Conservation (phyloP, 73 alveolate genomes). For the Loxodes magnus region DNA sequence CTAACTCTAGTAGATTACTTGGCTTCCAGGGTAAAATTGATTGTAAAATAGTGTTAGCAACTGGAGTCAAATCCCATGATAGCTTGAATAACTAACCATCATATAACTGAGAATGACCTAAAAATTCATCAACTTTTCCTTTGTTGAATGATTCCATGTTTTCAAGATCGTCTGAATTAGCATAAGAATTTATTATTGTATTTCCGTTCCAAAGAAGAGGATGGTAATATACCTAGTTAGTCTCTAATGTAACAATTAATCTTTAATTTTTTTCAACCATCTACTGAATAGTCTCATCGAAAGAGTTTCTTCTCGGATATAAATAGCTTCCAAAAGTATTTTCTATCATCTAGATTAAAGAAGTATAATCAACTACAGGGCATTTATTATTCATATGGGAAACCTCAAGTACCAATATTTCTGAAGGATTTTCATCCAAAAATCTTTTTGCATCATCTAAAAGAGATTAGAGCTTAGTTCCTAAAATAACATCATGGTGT, state of each 20-base stretch:
- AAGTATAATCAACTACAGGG: neutral
- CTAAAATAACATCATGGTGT: neutral
- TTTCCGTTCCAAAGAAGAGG: neutral
- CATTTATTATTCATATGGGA: neutral
- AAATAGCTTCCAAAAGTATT: neutral
- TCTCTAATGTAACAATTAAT: neutral
- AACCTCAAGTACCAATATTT: neutral
- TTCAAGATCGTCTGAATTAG: neutral
- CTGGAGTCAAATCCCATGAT: conserved; percentile 7
- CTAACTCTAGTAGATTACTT: neutral
- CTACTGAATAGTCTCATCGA: neutral
- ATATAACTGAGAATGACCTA: neutral
- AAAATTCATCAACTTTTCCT: neutral
- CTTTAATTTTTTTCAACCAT: neutral
- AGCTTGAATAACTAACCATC: neutral
- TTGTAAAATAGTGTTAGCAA: neutral
- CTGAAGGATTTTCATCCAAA: neutral
- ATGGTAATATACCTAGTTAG: neutral
- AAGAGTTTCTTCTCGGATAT: neutral
- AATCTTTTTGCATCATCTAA: neutral
- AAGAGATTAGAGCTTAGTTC: neutral
- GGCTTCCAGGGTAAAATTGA: neutral
- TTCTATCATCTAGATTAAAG: neutral
- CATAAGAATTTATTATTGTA: neutral
- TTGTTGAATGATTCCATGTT: neutral